Base-by-base conservation (phyloP, 2,329 filamentous ascomycete genomes). In the Septoria petroselini region DNA sequence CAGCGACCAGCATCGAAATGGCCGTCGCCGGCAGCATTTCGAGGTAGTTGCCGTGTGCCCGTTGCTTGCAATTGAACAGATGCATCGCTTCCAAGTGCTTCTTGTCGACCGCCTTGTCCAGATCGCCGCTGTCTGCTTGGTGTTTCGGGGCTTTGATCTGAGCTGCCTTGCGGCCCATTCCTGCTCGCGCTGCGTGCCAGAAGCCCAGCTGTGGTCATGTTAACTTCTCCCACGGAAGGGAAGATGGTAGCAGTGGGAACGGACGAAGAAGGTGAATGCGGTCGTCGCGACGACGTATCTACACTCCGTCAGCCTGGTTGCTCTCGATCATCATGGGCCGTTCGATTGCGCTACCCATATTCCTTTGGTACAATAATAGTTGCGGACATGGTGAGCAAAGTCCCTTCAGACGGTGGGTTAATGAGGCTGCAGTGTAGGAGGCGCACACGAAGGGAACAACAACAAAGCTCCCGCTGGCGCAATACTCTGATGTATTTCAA, bases 261-360 rank as follows among this genome's bases (percentile, higher is more conserved):
- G 18, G 48, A 64, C 63, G 61, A 82, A 61, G 63, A 81, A 78
- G 53, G 74, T 77, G 50, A 74, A 73, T 53, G 79, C 72, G 29
- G 76, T 73, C 57, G 79, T 69, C 60, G 72, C 69, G 62, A 82
- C 70, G 65, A 80, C 77, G 64, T 76, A 76, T 67, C 81, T 83
- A 54, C 19, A 39, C 30, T 27, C 38, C 41, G 39, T 55, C 40
- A 51, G 42, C 37, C 25, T 35, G 11, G 12, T n/a, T 43, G n/a
- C 23, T 17, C n/a, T n/a, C n/a, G n/a, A n/a, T n/a, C n/a, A n/a
- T n/a, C n/a, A n/a, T n/a, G n/a, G n/a, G n/a, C n/a, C n/a, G n/a
- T n/a, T n/a, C n/a, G n/a, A n/a, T n/a, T n/a, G n/a, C n/a, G n/a
- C 52, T 65, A 76, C 74, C 74, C 75, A 61, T 77, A 77, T 63